Percentiles rank a stretch among this genome's conserved stretches.
These are phyloP conservation scores for Trypanosomatidae sp. DNA, from an alignment of 208 protist species.

Conservation along the genomic window DNA sequence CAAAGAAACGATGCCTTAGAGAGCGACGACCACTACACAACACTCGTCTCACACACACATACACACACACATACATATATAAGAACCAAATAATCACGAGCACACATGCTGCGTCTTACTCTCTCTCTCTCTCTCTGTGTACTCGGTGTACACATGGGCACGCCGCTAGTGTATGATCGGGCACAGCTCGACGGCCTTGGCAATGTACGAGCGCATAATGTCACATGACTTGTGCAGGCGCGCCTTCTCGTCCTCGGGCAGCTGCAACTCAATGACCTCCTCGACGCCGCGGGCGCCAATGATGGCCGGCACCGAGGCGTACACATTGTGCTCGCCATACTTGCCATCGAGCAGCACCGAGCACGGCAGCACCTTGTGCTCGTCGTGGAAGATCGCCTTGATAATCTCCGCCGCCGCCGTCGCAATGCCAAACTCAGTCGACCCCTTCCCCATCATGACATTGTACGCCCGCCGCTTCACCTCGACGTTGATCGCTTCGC, in stretches of 20 bases:
- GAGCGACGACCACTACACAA: too few relatives aligned
- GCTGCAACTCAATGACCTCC: constrained; percentile 20
- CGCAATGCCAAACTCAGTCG: constrained; percentile 33
- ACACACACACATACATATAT: too few relatives aligned
- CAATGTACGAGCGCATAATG: constrained; percentile 15
- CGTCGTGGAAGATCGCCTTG: constrained; percentile 27
- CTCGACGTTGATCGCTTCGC: constrained; percentile 15
- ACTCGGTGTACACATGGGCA: too few relatives aligned
- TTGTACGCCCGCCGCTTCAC: constrained; percentile 24
- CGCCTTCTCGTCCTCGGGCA: constrained; percentile 14
- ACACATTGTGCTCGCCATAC: constrained; percentile 23
- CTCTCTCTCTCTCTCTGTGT: too few relatives aligned
- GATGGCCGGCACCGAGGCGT: constrained; percentile 22
- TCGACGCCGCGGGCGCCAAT: constrained; percentile 15
- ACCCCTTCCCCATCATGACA: constrained; percentile 22
- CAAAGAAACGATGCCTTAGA: too few relatives aligned
- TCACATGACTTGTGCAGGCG: constrained; percentile 22
- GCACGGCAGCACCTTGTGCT: constrained; percentile 23
- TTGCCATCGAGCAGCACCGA: constrained; percentile 22
- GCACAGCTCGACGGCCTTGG: constrained; percentile 10
- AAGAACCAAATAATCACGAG: too few relatives aligned
- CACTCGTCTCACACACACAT: too few relatives aligned
- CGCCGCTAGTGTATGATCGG: constrained; percentile 9
- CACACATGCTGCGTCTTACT: too few relatives aligned
- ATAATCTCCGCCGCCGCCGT: constrained; percentile 18